Evolutionary conservation across 169 alveolate genomes (phyloP).

Genomic region (Amoebophrya sp.): DNA sequence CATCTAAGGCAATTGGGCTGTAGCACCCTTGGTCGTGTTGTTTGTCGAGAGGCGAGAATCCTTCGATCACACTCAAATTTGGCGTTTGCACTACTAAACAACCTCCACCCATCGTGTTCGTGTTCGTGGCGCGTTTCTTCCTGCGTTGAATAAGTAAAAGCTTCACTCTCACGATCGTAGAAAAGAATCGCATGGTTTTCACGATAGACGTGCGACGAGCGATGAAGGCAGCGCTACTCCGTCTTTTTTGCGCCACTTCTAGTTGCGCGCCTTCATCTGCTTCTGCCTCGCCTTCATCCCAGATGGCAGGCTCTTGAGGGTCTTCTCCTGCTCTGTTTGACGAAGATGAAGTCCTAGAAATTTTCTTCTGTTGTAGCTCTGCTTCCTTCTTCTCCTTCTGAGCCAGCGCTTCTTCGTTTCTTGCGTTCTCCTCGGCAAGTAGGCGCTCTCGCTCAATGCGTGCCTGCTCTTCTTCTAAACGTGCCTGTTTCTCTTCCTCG

Average conservation of each 20-base stretch:
- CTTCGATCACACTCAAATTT: neutral
- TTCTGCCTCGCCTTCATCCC: neutral
- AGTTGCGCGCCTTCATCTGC: neutral
- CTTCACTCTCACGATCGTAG: neutral
- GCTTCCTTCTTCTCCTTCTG: neutral
- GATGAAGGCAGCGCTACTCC: neutral
- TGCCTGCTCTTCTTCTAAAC: neutral
- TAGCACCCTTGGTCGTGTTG: no score
- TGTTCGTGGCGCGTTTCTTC: neutral
- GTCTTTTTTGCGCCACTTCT: neutral
- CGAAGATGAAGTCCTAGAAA: no score
- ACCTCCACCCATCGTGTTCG: no score
- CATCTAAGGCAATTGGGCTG: no score
- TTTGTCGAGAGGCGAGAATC: neutral
- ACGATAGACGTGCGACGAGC: no score
- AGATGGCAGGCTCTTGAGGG: neutral
- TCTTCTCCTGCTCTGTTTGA: neutral
- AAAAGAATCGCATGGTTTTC: no score
- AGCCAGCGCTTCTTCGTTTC: neutral
- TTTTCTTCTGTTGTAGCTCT: neutral
- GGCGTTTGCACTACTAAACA: neutral
- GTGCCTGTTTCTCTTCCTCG: neutral
- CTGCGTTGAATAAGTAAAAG: neutral
- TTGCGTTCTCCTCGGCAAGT: neutral
- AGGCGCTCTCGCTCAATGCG: neutral